These are phyloP conservation scores for maize (Zea mays) DNA, from an alignment of 176 grass and related monocot genomes.

Conservation along the genomic window DNA sequence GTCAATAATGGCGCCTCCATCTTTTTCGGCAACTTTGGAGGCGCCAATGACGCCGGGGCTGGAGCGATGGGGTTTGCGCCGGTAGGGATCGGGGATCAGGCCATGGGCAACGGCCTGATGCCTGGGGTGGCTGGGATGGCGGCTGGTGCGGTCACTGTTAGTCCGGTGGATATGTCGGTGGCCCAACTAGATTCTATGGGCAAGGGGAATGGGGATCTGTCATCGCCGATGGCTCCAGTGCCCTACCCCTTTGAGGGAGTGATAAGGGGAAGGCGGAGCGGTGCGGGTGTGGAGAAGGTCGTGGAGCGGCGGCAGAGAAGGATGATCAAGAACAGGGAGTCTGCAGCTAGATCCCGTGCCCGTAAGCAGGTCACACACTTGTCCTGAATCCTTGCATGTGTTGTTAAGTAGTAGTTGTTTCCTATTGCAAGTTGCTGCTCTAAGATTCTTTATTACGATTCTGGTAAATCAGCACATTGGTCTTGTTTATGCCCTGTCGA, in stretches of 20 bases:
- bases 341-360: slow-evolving; percentile 69
- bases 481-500: slow-evolving; percentile 16
- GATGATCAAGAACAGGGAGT: slow-evolving; percentile 92
- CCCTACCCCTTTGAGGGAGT: slow-evolving; percentile 54
- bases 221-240: slow-evolving; percentile 48
- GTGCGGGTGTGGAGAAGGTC: slow-evolving; percentile 62
- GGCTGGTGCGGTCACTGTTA: slow-evolving; percentile 15
- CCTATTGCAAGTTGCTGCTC: slow-evolving; percentile 6
- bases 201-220: slow-evolving; percentile 56
- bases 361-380: slow-evolving; percentile 63
- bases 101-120: slow-evolving; percentile 41
- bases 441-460: slow-evolving; percentile 4
- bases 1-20: slow-evolving; percentile 46
- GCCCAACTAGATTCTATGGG: slow-evolving; percentile 46
- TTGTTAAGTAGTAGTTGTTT: neutral
- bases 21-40: slow-evolving; percentile 43
- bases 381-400: slow-evolving; percentile 33
- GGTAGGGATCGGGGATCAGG: slow-evolving; percentile 46
- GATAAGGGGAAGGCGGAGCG: slow-evolving; percentile 48
- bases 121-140: slow-evolving; percentile 25
- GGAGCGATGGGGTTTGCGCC: slow-evolving; percentile 36
- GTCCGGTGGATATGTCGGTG: slow-evolving; percentile 29
- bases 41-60: neutral
- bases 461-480: neutral
- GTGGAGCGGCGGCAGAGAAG: slow-evolving; percentile 79